Percentiles rank a stretch among this genome's conserved stretches.
These are phyloP conservation scores for Gentiana macrophylla DNA, from an alignment of 257 asterid species.

Conservation along the genomic window DNA sequence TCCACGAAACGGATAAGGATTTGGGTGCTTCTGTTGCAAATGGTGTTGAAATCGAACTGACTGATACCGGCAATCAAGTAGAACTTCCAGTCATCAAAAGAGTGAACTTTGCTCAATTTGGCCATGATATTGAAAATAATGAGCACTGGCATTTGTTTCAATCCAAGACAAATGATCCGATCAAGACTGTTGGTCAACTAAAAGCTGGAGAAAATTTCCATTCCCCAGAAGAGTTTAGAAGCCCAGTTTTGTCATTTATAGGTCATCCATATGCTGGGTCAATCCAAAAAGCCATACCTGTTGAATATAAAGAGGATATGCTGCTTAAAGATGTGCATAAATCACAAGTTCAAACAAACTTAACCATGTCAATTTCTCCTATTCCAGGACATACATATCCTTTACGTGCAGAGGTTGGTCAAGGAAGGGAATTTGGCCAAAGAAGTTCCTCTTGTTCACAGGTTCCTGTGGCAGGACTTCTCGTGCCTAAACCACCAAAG, in stretches of 20 bases:
- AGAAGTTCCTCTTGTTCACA: conserved; percentile 44
- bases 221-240: conserved; percentile 29
- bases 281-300: conserved; percentile 22
- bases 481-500: conserved; percentile 61
- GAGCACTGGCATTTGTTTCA: conserved; percentile 22
- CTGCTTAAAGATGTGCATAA: conserved; percentile 20
- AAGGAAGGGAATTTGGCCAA: conserved; percentile 41
- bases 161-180: conserved; percentile 21
- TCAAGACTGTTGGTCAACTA: conserved; percentile 25
- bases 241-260: conserved; percentile 26
- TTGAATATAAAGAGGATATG: conserved; percentile 23
- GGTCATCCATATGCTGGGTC: conserved; percentile 28
- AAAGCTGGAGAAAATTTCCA: conserved; percentile 21
- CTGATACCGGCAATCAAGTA: conserved; percentile 15
- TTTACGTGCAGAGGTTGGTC: conserved; percentile 24
- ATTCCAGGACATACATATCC: conserved; percentile 29
- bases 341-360: conserved; percentile 52
- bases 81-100: conserved; percentile 18
- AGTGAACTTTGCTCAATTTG: conserved; percentile 25
- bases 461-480: conserved; percentile 50
- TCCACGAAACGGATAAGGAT: conserved; percentile 33
- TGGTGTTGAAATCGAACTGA: conserved; percentile 18
- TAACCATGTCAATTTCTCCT: conserved; percentile 64
- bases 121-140: conserved; percentile 25
- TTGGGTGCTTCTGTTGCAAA: conserved; percentile 26